Conservation (phyloP, 495 filamentous ascomycete genomes). For the Penicillium simplicissimum region DNA sequence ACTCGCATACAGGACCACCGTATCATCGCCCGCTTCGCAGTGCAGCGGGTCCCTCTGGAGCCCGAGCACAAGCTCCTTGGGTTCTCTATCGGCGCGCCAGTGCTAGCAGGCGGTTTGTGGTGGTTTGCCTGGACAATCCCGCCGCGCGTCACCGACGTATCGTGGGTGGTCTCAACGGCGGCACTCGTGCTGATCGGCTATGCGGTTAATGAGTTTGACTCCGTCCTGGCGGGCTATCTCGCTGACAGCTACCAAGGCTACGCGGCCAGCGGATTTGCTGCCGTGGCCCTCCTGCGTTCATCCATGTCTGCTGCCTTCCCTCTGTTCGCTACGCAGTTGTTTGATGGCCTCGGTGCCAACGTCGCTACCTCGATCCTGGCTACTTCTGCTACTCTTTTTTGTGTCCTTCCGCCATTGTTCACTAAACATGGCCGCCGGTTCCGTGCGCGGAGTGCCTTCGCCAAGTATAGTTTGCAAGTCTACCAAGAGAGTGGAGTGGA, state of each 20-base stretch:
- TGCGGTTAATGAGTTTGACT: neutral
- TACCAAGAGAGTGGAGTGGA: neutral
- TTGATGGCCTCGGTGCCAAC: neutral
- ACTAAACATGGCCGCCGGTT: neutral
- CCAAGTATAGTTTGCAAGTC: slow-evolving; percentile 3
- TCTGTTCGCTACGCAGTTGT: neutral
- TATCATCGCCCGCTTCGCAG: neutral
- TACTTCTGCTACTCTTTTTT: neutral
- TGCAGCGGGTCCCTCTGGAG: neutral
- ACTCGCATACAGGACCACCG: neutral
- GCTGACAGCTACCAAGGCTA: neutral
- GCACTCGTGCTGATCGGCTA: neutral
- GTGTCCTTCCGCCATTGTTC: neutral
- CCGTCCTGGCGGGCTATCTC: neutral
- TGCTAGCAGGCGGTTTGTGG: neutral
- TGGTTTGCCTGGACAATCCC: neutral
- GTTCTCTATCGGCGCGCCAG: neutral
- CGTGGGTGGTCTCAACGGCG: neutral
- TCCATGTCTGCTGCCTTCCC: neutral
- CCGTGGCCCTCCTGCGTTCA: neutral
- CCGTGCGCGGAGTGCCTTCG: neutral
- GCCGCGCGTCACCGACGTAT: neutral
- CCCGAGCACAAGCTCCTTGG: slow-evolving; percentile 1
- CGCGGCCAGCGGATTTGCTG: neutral
- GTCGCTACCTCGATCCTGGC: neutral